Base-by-base conservation (phyloP, 176 grass and related monocot genomes). In the Tuctoria greenei region DNA sequence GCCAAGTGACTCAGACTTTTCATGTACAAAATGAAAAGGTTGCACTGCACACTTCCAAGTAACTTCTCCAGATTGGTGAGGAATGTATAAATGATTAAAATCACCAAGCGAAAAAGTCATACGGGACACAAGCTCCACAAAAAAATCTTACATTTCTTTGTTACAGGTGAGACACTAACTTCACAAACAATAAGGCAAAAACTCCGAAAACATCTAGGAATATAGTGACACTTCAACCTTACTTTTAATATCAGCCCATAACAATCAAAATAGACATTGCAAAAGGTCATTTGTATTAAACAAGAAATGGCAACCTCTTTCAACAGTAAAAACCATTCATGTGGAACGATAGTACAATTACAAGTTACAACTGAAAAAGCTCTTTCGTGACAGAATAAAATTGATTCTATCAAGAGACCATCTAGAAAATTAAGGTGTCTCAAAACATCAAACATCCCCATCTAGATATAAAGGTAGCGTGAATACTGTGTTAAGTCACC, bases 231-330 rank as follows among this genome's bases (percentile, higher is more conserved):
- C 37, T 69, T 35, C 55, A 75, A 41, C 13, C 13, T 34, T 35
- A 58, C 37, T 14, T 66, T 60, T 73, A 11, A 60, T n/a, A 68
- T 60, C 45, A 83, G 54, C 14, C 35, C 25, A 52, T 66, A 49
- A 64, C 47, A 8, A 82, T 20, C 23, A 76, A 61, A 13, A 37
- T 41, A 58, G 58, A 56, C 6, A 17, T 65, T 11, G 54, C 14
- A 6, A 25, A 52, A 15, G 64, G 4, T 17, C 37, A 64, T 76
- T 17, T 38, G 45, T 57, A 31, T 31, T 31, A 46, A 23, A 44
- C 55, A 39, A 69, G 34, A 23, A 66, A 61, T 67, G 9, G 2
- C 5, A 17, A 26, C 6, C 34, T 58, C 24, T 4, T 78, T 78
- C 36, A 72, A 41, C 12, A 49, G 18, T 4, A 26, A 82, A 66